Evolutionary conservation across 108 stramenopile genomes (phyloP).

Genomic region (Conticribra weissflogii): DNA sequence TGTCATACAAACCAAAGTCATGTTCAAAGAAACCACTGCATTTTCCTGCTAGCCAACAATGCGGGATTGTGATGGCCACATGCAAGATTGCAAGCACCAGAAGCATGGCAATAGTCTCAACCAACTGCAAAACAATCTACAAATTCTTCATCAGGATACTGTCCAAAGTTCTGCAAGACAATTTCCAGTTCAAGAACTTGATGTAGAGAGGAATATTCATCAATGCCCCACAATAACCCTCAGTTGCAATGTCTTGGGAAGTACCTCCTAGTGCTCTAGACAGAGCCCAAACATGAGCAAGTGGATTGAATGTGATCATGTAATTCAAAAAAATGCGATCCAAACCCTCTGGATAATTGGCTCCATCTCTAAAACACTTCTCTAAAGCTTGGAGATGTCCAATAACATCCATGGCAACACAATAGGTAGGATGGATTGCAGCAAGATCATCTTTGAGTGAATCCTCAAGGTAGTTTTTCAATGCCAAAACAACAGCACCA

Average conservation of each 20-base stretch:
- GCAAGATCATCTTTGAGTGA: not conserved
- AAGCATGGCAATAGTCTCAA: slow-evolving; percentile 12
- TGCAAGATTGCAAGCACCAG: slow-evolving; percentile 13
- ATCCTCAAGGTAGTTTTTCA: not conserved
- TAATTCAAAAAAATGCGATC: not conserved
- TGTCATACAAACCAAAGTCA: slow-evolving; percentile 4
- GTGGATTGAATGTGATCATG: slow-evolving; percentile 3
- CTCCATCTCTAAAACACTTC: not conserved
- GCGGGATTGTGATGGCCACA: too few species aligned
- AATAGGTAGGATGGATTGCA: not conserved
- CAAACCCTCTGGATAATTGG: slow-evolving; percentile 5
- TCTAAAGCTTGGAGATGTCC: slow-evolving; percentile 3
- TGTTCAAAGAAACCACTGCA: not conserved
- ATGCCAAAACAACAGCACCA: not conserved
- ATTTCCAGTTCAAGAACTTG: slow-evolving; percentile 13
- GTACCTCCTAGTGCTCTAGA: slow-evolving; percentile 14
- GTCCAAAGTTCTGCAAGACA: too few species aligned
- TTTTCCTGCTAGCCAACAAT: slow-evolving; percentile 9
- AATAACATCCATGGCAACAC: not conserved
- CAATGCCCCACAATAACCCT: too few species aligned
- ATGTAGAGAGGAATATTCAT: slow-evolving; percentile 10
- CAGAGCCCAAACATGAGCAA: slow-evolving; percentile 1
- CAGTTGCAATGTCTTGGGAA: slow-evolving; percentile 11
- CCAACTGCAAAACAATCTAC: not conserved
- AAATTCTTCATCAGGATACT: slow-evolving; percentile 6